Base-by-base conservation (phyloP, 2,329 filamentous ascomycete species). In the Botryotinia calthae region DNA sequence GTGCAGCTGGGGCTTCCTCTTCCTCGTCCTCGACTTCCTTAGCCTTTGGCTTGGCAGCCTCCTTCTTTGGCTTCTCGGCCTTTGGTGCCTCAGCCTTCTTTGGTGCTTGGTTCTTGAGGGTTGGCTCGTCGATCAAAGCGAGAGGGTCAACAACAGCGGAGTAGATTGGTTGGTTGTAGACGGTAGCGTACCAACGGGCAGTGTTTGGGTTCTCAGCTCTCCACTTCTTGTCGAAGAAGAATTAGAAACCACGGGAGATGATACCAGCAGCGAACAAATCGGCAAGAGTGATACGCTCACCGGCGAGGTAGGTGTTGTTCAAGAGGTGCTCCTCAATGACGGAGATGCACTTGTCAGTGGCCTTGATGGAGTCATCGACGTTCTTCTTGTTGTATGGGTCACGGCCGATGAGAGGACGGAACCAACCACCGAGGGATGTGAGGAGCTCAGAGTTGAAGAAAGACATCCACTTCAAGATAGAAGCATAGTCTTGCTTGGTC, bases 401-500 rank as follows among this genome's bases (percentile, higher is more conserved):
- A 80, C 87, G 86, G 82, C 96, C 96, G 79, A 94, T 83, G 79
- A 98, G 90, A 79, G 96, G 96, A 79, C 88, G 88, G 90, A 93
- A 96, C 93, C 94, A 98, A 82, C 84, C 87, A 85, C 87, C 91
- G 78, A 98, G 85, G 77, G 85, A 83, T 77, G 89, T 83, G 78
- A 97, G 87, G 81, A 98, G 83, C 87, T 99, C 95, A 74, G 85
- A 83, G 90, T 98, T 99, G 89, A 92, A 93, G 86, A 91, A 98
- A 78, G 95, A 98, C 91, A 98, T 91, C 96, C 96, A 99, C 86
- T 93, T 93, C 83, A 99, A 88, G 85, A 99, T 99, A 79, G 95
- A 95, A 80, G 96, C 96, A 71, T 86, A 94, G 90, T 99, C 96
- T 88, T 99, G 95, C 92, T 99, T 99, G 87, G 95, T 99, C 92